phyloP scores from a whole-genome alignment of 345 rosid genomes.

The Populus simonii region DNA sequence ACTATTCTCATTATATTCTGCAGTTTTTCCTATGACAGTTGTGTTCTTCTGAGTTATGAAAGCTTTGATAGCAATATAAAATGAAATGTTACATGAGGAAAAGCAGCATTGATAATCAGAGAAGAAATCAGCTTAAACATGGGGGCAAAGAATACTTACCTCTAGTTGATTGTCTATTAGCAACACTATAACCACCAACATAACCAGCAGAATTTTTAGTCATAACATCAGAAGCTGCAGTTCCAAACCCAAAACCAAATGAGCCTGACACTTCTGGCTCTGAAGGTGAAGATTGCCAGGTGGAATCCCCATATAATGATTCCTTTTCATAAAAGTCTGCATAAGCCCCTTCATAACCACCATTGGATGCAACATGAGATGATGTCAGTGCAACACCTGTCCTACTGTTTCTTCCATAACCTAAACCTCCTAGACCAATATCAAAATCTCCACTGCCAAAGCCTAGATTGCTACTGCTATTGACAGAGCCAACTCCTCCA shows the following conservation, averaged over 20 bases:
- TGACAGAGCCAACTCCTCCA: constrained; percentile 31
- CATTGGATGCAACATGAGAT: constrained; percentile 36
- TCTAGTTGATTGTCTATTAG: constrained; percentile 58
- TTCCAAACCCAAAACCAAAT: constrained; percentile 51
- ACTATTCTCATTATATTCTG: not conserved
- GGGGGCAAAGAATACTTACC: constrained; percentile 27
- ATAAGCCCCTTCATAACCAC: constrained; percentile 35
- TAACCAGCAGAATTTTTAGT: constrained; percentile 44
- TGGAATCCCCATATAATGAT: constrained; percentile 41
- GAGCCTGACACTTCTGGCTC: constrained; percentile 42
- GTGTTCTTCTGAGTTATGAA: not conserved
- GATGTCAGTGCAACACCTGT: constrained; percentile 22
- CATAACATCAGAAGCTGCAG: constrained; percentile 46
- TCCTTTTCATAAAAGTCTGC: constrained; percentile 35
- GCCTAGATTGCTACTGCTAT: constrained; percentile 29
- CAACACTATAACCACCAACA: constrained; percentile 52
- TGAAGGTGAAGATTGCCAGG: constrained; percentile 45
- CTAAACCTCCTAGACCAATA: constrained; percentile 37
- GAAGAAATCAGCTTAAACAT: not conserved
- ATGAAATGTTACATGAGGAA: not conserved
- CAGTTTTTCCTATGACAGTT: not conserved
- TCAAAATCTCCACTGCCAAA: constrained; percentile 36
- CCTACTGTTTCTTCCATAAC: constrained; percentile 46
- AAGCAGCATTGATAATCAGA: not conserved
- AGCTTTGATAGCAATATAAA: not conserved